Conservation (phyloP, 352 stramenopile genomes). For the Pilasporangium apinafurcum region DNA sequence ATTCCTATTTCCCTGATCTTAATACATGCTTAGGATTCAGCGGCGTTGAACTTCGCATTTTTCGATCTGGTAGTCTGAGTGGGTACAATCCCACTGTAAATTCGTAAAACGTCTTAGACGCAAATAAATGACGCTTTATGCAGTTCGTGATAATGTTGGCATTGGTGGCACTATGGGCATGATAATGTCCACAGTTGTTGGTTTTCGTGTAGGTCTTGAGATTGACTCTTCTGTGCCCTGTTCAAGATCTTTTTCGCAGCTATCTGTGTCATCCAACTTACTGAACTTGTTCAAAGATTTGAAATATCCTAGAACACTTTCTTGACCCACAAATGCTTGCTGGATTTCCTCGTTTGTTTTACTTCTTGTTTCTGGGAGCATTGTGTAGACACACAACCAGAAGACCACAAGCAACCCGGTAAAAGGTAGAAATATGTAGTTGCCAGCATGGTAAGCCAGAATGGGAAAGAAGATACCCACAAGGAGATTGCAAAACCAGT, state of each 20-base stretch:
- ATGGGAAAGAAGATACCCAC: slow-evolving; percentile 25
- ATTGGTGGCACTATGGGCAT: background rate
- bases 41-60: slow-evolving; percentile 38
- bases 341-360: slow-evolving; percentile 39
- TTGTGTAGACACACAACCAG: slow-evolving; percentile 25
- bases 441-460: slow-evolving; percentile 16
- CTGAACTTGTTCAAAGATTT: slow-evolving; percentile 28
- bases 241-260: background rate
- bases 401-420: slow-evolving; percentile 19
- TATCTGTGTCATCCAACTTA: slow-evolving; percentile 10
- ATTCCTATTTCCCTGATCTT: background rate
- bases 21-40: slow-evolving; percentile 30
- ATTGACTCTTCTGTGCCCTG: background rate
- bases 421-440: slow-evolving; percentile 35
- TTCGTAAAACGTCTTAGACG: too few species aligned
- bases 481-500: slow-evolving; percentile 29
- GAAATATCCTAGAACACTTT: slow-evolving; percentile 17
- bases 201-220: background rate
- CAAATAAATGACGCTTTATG: slow-evolving; percentile 1
- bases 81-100: slow-evolving; percentile 27
- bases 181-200: slow-evolving; percentile 3
- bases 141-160: background rate
- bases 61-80: slow-evolving; percentile 57
- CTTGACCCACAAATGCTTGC: slow-evolving; percentile 18
- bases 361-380: slow-evolving; percentile 28